phyloP scores from a whole-genome alignment of 306 rosid genomes.

The Cajanus cajan region DNA sequence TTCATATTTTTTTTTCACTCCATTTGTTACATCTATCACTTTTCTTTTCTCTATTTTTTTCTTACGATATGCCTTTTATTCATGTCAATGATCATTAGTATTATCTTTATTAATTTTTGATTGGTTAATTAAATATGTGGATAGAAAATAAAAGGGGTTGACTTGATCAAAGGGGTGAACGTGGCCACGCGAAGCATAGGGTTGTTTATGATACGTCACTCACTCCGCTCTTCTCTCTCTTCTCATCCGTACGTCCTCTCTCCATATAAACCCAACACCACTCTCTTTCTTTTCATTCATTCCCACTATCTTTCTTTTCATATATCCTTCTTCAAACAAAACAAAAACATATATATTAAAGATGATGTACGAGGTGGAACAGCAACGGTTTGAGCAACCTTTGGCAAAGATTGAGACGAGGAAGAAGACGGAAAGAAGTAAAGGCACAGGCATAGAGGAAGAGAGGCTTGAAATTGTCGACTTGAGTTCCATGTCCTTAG shows the following conservation, averaged over 20 bases:
- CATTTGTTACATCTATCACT: too few species aligned
- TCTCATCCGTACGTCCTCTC: slow-evolving; percentile 38
- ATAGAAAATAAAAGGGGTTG: slow-evolving; percentile 28
- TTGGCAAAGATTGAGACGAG: slow-evolving; percentile 22
- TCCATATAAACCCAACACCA: background rate
- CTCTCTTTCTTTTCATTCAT: background rate
- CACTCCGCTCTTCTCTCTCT: background rate
- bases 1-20: too few species aligned
- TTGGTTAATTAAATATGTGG: background rate
- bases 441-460: slow-evolving; percentile 27
- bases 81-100: too few species aligned
- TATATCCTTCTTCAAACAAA: background rate
- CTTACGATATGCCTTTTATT: too few species aligned
- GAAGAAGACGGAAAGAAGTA: slow-evolving; percentile 1
- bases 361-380: slow-evolving; percentile 55
- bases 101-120: too few species aligned
- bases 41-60: too few species aligned
- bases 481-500: slow-evolving; percentile 78
- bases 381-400: slow-evolving; percentile 33
- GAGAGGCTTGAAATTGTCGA: slow-evolving; percentile 67
- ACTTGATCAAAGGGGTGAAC: slow-evolving; percentile 37
- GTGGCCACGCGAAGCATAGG: slow-evolving; percentile 47
- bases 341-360: background rate
- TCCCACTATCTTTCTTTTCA: background rate
- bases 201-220: slow-evolving; percentile 25